phyloP scores from a whole-genome alignment of 768 basidiomycete species.

The Lactarius hatsudake region DNA sequence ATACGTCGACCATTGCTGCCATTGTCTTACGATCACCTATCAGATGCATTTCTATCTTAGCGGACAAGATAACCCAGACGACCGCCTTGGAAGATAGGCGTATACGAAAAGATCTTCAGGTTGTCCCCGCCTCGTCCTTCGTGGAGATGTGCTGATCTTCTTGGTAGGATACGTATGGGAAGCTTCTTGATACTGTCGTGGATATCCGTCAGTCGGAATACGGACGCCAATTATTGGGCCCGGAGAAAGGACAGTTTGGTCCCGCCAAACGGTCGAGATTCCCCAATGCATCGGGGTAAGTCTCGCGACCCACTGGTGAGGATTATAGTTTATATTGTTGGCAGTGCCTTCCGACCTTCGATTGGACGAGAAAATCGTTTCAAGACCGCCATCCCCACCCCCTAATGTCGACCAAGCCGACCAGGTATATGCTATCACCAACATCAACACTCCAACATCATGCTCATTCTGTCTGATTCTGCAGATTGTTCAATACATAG shows the following conservation, averaged over 20 bases:
- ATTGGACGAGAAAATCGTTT: slow-evolving; percentile 60
- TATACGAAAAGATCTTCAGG: slow-evolving; percentile 86
- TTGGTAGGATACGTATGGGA: slow-evolving; percentile 74
- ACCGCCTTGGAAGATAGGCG: slow-evolving; percentile 88
- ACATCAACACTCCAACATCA: background rate
- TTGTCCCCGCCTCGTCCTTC: slow-evolving; percentile 29
- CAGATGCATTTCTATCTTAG: slow-evolving; percentile 74
- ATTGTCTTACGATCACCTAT: slow-evolving; percentile 13
- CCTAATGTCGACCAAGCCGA: slow-evolving; percentile 43
- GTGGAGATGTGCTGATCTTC: slow-evolving; percentile 3
- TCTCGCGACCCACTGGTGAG: background rate
- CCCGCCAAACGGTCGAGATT: slow-evolving; percentile 63
- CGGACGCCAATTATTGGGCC: slow-evolving; percentile 79
- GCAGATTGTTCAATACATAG: slow-evolving; percentile 73
- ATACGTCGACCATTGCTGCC: background rate
- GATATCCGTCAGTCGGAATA: slow-evolving; percentile 67
- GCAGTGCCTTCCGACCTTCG: slow-evolving; percentile 38
- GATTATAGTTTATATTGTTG: background rate
- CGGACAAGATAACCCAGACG: slow-evolving; percentile 84
- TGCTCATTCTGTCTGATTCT: background rate
- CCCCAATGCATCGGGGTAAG: slow-evolving; percentile 60
- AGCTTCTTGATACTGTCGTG: slow-evolving; percentile 78
- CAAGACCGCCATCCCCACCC: slow-evolving; percentile 41
- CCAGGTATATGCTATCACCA: slow-evolving; percentile 40
- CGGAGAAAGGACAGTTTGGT: slow-evolving; percentile 60